Base-by-base conservation (phyloP, 495 filamentous ascomycete species). In the Penicillium arizonense region DNA sequence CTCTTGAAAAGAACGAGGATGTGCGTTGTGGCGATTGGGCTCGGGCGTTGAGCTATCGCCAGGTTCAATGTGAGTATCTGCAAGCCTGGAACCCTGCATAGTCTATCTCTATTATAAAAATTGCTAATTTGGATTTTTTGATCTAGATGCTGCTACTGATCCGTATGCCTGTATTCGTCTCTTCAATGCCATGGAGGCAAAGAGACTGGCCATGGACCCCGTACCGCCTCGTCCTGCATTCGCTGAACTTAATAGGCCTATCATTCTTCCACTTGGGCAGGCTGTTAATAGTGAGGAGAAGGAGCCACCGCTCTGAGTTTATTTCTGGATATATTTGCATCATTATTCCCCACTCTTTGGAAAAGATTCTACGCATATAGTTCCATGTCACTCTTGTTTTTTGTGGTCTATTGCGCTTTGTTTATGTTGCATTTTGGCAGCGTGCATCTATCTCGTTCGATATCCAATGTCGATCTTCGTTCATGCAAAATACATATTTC, bases 101-200 rank as follows among this genome's bases (percentile, higher is more conserved):
- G 14, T 33, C 37, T 39, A 12, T 46, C 13, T 50, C 11, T 24
- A 20, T 36, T 30, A 7, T 30, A 7, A 6, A 7, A 3, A 24
- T n/a, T 38, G 24, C 53, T 49, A 13, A 48, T 42, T 36, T 45
- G 10, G 40, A 14, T 12, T 24, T 52, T 24, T 44, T 36, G 24
- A 32, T 43, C 12, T 43, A 90, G 87, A 96, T 72, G 89, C 90
- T 7, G 90, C 90, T 13, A 82, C 84, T 1, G 91, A 96, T 64
- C 84, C 90, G 2, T 96, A 93, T 61, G 90, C 89, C 46, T 84
- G 84, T 28, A 56, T 93, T 14, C 84, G 87, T 60, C 76, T 96
- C 24, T 94, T 80, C 63, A 75, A 88, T 45, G 68, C 74, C 2
- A 77, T 96, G 54, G 82, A 96, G 59, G 64, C 78, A 34, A 86